A percentile compares a stretch with the other conserved stretches of the same genome.
These are phyloP conservation scores for Gossypioides kirkii DNA, from an alignment of 345 rosid species.

Conservation along the genomic window DNA sequence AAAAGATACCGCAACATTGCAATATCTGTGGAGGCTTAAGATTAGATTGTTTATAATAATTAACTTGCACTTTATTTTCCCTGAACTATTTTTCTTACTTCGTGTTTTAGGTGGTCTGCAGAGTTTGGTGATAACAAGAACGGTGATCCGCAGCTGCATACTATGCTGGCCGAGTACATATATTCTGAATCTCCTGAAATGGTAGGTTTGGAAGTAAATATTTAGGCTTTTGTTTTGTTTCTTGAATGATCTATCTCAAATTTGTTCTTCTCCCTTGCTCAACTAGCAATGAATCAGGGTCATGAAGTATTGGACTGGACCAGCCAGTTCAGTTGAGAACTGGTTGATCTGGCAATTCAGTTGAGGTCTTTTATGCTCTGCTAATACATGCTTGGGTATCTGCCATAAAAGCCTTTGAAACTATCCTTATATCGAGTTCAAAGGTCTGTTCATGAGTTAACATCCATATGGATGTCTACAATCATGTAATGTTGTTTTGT, in stretches of 20 bases:
- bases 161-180: slow-evolving; percentile 81
- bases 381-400: background rate
- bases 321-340: no score
- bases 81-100: slow-evolving; percentile 10
- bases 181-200: slow-evolving; percentile 86
- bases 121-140: slow-evolving; percentile 64
- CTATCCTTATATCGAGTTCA: background rate
- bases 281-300: no score
- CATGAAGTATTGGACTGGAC: no score
- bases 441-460: slow-evolving; percentile 6
- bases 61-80: background rate
- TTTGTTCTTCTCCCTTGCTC: background rate
- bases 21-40: no score
- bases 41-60: no score
- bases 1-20: background rate
- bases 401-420: background rate
- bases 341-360: background rate
- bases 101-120: slow-evolving; percentile 74
- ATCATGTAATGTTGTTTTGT: slow-evolving; percentile 20
- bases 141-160: slow-evolving; percentile 76
- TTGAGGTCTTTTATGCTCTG: background rate
- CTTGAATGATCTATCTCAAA: background rate
- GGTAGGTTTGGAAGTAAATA: slow-evolving; percentile 44
- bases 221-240: background rate
- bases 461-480: background rate